Base-by-base conservation (phyloP, 192 early-diverging fungal species). In the Podila minutissima region DNA sequence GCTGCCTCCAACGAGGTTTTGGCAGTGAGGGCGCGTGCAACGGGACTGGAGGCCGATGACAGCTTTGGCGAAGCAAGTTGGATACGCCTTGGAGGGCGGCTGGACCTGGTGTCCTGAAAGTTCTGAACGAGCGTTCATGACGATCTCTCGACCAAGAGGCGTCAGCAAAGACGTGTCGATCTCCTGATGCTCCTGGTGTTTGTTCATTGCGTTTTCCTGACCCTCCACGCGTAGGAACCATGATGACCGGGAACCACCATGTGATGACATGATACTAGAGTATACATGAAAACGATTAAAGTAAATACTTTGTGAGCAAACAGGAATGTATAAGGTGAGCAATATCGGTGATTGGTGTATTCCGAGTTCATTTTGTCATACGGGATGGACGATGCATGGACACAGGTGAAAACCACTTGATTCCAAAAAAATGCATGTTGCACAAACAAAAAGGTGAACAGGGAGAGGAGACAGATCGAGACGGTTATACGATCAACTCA, bases 151-250 rank as follows among this genome's bases (percentile, higher is more conserved):
- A 59, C 77, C 77, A 26, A 49, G 12, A 11, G 77, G 77, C 26
- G 66, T 71, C 13, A 81, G 51, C 10, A 81, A 61, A 28, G 29
- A 65, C 0, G 71, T 73, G 19, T 81, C 71, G 20, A 73, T 51
- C 3, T 69, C 71, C 33, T 59, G 33, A 32, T 69, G 66, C 46
- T 51, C 33, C 33, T 53, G 68, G 17, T 64, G 61, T 29, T 69
- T 46, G 22, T 37, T 64, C 28, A 59, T 66, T 29, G 37, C 38
- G 19, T 53, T 64, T 31, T 64, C 57, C 57, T 68, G 29, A 46
- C 71, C 77, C 17, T 71, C 55, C 20, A 81, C 77, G 22, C 77
- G 77, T 71, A 81, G 69, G 19, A 81, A 81, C 77, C 77, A 81
- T 5, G 77, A 81, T 33, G 71, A 66, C 17, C n/a, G 48, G 20